Evolutionary conservation across 192 early-diverging fungal genomes (phyloP), one percentile per base, ranked within the genome.

Genomic region (Coemansia sp.): DNA sequence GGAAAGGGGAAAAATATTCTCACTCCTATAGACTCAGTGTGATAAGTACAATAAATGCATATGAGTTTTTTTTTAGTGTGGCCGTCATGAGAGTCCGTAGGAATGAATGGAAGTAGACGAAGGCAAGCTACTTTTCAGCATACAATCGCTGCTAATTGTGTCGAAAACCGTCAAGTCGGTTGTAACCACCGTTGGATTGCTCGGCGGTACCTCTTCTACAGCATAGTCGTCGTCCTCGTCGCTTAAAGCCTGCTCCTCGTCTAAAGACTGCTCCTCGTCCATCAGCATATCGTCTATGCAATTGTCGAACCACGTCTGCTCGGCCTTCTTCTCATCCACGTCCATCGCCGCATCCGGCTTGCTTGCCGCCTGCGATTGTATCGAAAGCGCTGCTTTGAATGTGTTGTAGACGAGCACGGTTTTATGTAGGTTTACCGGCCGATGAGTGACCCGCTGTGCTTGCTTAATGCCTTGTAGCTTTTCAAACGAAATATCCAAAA

Each of bases 281-380:
- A 65, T 61, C 7, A 69, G 58, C 63, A 76, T 66, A 2, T 40
- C 37, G 37, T 76, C 73, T 5, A 76, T 62, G 34, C 73, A 76
- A 30, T 56, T 53, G 63, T 76, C 73, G 50, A 76, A 76, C 73
- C 73, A 76, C 10, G 73, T 70, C 43, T 70, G 73, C 73, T 76
- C 73, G 1, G 49, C 66, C 6, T 52, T 54, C 28, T 43, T 47
- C n/a, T 47, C 56, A 32, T 60, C 66, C 21, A 51, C 46, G 9
- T 70, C 68, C 68, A 59, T 63, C 12, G 46, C 26, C 28, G 11
- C 11, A n/a, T 11, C 5, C 12, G 41, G 28, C 15, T 12, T 36
- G 42, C 8, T 16, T 45, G 51, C 12, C n/a, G 50, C 5, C 18
- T 42, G 37, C 34, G 4, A 42, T 9, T 23, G 20, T 4, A 7